phyloP scores from a whole-genome alignment of 352 stramenopile genomes.

The Blastocystis sp. region DNA sequence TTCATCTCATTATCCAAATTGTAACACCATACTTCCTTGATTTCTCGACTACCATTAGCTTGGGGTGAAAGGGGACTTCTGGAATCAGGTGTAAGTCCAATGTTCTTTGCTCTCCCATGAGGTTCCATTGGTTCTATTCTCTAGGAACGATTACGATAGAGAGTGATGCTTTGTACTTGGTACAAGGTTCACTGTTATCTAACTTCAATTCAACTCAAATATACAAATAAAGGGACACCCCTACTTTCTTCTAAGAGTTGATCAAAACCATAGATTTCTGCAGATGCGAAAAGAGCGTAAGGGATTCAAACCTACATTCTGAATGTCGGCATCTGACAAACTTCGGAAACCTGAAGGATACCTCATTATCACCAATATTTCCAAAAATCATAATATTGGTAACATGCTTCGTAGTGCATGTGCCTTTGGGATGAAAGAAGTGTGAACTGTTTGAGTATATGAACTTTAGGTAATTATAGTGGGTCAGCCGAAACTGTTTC shows the following conservation, averaged over 20 bases:
- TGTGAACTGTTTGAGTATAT: conserved; percentile 73
- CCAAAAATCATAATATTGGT: conserved; percentile 84
- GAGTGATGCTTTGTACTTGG: neutral
- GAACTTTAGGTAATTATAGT: conserved; percentile 71
- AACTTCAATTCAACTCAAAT: no score
- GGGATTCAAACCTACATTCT: neutral
- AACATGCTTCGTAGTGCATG: conserved; percentile 82
- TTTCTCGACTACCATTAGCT: neutral
- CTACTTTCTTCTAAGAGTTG: neutral
- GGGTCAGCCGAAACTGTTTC: conserved; percentile 69
- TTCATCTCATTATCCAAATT: conserved; percentile 67
- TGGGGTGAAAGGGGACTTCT: neutral
- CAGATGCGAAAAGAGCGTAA: conserved; percentile 6
- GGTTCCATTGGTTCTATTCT: neutral
- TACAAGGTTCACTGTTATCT: no score
- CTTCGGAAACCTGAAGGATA: conserved; percentile 71
- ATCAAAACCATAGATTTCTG: neutral
- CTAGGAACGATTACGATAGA: neutral
- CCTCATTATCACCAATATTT: conserved; percentile 83
- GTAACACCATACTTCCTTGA: conserved; percentile 60
- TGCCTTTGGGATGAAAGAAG: conserved; percentile 79
- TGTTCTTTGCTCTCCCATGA: neutral
- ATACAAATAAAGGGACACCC: no score
- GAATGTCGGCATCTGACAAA: neutral
- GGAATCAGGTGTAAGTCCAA: conserved; percentile 14